These are phyloP conservation scores for Clavariopsis aquatica DNA, from an alignment of 495 filamentous ascomycete genomes.

Conservation along the genomic window DNA sequence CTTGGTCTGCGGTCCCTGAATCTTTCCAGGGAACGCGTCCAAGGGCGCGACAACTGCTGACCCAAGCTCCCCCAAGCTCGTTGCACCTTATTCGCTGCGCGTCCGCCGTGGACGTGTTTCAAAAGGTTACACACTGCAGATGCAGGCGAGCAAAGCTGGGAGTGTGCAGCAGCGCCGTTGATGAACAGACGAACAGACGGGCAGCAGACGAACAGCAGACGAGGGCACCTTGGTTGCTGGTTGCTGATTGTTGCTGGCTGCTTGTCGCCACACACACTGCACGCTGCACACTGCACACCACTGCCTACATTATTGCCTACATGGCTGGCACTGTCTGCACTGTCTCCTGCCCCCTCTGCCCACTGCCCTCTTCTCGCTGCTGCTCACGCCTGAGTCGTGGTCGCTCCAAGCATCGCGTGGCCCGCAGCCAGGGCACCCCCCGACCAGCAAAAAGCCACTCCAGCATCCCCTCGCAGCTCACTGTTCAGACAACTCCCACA, in stretches of 20 bases:
- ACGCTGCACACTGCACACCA: too few relatives aligned
- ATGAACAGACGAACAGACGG: background rate
- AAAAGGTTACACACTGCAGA: constrained; percentile 5
- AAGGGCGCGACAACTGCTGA: constrained; percentile 2
- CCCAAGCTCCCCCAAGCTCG: background rate
- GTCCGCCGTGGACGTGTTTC: constrained; percentile 2
- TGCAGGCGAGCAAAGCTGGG: background rate
- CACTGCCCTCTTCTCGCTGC: background rate
- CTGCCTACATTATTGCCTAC: too few relatives aligned
- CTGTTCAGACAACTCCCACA: too few relatives aligned
- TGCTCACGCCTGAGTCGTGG: background rate
- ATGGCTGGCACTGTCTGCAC: too few relatives aligned
- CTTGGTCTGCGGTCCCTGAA: background rate
- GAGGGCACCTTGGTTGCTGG: too few relatives aligned
- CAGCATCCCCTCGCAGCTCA: background rate
- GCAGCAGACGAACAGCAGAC: too few relatives aligned
- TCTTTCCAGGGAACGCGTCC: background rate
- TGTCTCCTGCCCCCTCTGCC: too few relatives aligned
- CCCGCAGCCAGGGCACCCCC: background rate
- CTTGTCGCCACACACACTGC: too few relatives aligned
- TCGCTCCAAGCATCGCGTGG: constrained; percentile 1
- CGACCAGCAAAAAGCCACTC: too few relatives aligned
- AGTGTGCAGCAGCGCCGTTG: constrained; percentile 6
- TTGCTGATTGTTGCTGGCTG: too few relatives aligned
- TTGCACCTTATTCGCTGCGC: background rate